Conservation (phyloP, 2,329 filamentous ascomycete genomes). For the Fusarium ambrosium region DNA sequence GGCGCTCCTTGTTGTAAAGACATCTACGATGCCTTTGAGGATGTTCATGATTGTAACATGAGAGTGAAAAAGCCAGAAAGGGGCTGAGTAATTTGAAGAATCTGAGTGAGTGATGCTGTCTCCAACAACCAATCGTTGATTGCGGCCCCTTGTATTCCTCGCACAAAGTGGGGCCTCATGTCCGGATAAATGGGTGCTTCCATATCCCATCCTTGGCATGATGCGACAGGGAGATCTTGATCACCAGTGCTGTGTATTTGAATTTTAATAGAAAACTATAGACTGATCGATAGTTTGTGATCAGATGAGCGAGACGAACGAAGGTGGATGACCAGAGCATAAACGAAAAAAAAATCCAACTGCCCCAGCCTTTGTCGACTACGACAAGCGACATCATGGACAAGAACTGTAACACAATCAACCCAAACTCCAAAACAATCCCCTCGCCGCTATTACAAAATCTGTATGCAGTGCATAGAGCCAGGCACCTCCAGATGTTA, state of each 20-base stretch:
- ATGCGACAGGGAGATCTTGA: background rate
- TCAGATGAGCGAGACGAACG: background rate
- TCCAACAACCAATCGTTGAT: background rate
- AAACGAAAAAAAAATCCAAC: background rate
- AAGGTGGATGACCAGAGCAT: background rate
- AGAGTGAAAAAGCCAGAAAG: background rate
- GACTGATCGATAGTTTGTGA: background rate
- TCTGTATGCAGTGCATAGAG: background rate
- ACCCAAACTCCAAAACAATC: background rate
- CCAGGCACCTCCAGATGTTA: background rate
- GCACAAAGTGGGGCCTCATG: background rate
- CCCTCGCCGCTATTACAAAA: background rate
- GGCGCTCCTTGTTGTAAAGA: constrained; percentile 16
- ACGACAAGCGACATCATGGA: background rate
- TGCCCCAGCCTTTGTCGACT: background rate
- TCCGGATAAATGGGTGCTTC: constrained; percentile 1
- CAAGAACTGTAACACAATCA: background rate
- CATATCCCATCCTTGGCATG: background rate
- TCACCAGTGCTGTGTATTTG: background rate
- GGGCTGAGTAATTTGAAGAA: background rate
- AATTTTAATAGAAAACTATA: background rate
- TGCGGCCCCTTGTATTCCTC: background rate
- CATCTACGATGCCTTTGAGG: constrained; percentile 30
- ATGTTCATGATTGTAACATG: constrained; percentile 26
- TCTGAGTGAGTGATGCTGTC: background rate